These are phyloP conservation scores for Asterophora parasitica DNA, from an alignment of 768 basidiomycete genomes.

Conservation along the genomic window DNA sequence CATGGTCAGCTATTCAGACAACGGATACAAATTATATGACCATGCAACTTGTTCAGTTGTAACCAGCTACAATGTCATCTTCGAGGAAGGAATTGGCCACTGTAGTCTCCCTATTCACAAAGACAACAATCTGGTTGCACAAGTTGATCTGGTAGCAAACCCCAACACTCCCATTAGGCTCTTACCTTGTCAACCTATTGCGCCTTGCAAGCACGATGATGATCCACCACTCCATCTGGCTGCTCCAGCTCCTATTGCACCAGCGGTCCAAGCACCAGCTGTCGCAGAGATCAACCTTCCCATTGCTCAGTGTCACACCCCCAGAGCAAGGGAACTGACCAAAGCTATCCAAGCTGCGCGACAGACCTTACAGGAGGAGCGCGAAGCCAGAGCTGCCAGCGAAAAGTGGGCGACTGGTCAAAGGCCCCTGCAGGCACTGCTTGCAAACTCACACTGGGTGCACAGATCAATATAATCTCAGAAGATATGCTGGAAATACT, in stretches of 20 bases:
- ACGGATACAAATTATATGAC: slow-evolving; percentile 16
- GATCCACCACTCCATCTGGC: not conserved
- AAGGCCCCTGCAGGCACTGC: not conserved
- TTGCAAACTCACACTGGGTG: no score
- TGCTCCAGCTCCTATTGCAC: no score
- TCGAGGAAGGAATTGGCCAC: slow-evolving; percentile 19
- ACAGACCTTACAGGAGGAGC: not conserved
- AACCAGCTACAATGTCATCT: slow-evolving; percentile 17
- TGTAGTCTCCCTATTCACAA: not conserved
- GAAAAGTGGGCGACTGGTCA: slow-evolving; percentile 2
- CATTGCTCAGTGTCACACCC: not conserved
- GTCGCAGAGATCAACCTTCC: not conserved
- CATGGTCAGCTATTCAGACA: slow-evolving; percentile 16
- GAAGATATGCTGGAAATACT: no score
- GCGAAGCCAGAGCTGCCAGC: not conserved
- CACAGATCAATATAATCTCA: no score
- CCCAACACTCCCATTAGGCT: not conserved
- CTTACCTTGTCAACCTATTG: not conserved
- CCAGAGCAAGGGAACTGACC: not conserved
- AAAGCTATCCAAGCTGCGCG: not conserved
- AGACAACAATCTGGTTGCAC: not conserved
- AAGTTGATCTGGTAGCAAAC: no score
- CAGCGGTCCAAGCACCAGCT: no score
- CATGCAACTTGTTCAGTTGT: slow-evolving; percentile 4
- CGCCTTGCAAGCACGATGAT: not conserved